These are phyloP conservation scores for Mucor piriformis DNA, from an alignment of 371 early-diverging fungal genomes.

Conservation along the genomic window DNA sequence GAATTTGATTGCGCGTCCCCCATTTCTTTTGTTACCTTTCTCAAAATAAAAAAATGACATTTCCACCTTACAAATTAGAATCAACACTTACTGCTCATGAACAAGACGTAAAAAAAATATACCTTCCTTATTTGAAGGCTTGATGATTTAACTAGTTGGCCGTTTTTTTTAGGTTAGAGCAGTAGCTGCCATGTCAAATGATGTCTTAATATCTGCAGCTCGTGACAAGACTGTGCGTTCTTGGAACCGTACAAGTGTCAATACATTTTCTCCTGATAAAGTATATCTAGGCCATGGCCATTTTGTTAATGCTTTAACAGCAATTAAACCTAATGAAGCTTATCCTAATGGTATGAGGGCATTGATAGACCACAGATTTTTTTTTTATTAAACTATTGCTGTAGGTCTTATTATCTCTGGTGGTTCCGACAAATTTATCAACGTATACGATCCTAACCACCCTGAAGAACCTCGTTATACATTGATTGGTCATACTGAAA, in stretches of 20 bases:
- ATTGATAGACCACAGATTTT: no score
- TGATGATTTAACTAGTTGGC: no score
- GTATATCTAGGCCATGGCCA: conserved; percentile 72
- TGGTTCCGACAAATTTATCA: conserved; percentile 83
- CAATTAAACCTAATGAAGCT: conserved; percentile 57
- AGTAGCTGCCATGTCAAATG: conserved; percentile 63
- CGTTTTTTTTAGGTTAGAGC: conserved; percentile 65
- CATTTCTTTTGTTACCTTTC: not conserved
- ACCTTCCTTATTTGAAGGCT: not conserved
- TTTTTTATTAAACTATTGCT: no score
- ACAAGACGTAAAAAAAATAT: conserved; percentile 34
- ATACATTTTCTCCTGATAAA: conserved; percentile 55
- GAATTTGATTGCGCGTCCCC: conserved; percentile 17
- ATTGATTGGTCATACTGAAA: conserved; percentile 86
- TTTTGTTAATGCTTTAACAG: conserved; percentile 83
- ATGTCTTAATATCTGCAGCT: conserved; percentile 76
- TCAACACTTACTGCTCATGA: conserved; percentile 29
- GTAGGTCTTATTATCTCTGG: conserved; percentile 83
- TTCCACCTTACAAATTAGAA: conserved; percentile 21
- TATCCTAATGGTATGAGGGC: conserved; percentile 77
- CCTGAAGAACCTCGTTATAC: conserved; percentile 64
- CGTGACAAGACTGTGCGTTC: conserved; percentile 76
- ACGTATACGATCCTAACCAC: conserved; percentile 74
- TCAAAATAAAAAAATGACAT: conserved; percentile 14
- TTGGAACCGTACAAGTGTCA: conserved; percentile 57